Evolutionary conservation across 106 monocot genomes (phyloP).

Genomic region (Acorus calamus): DNA sequence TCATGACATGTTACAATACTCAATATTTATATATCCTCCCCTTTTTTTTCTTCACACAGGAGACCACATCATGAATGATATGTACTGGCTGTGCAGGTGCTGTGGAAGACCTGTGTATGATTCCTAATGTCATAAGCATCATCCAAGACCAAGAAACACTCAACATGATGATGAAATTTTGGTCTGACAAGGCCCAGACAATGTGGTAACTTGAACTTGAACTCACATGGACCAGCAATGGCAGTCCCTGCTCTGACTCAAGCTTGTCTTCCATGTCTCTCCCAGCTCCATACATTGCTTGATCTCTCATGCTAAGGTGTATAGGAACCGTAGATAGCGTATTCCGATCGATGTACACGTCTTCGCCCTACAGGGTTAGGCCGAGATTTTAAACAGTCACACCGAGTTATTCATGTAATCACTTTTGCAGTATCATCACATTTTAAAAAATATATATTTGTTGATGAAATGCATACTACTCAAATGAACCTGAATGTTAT

Average conservation of each 20-base stretch:
- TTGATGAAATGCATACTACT: no score
- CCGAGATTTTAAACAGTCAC: no score
- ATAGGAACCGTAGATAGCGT: conserved; percentile 9
- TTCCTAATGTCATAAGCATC: conserved; percentile 8
- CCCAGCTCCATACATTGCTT: conserved; percentile 71
- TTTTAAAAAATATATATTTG: no score
- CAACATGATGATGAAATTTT: conserved; percentile 20
- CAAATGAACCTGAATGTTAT: no score
- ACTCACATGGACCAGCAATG: conserved; percentile 22
- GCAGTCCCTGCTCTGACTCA: conserved; percentile 37
- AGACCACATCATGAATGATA: conserved; percentile 7
- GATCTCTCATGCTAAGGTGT: conserved; percentile 27
- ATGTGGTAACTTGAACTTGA: conserved; percentile 30
- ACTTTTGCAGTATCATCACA: no score
- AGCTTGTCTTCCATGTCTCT: conserved; percentile 66
- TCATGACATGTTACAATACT: no score
- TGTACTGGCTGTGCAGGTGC: conserved; percentile 20
- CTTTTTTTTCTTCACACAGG: no score
- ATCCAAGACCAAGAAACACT: conserved; percentile 32
- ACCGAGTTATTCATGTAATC: no score
- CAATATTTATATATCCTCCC: no score
- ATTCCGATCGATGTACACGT: conserved; percentile 19
- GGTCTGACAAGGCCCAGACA: conserved; percentile 33
- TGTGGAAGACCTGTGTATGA: conserved; percentile 12
- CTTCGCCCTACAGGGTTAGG: conserved; percentile 14